A percentile compares a stretch with the other conserved stretches of the same genome.
Evolutionary conservation across 2,329 filamentous ascomycete species (phyloP).

Genomic region (Cordyceps sp.): DNA sequence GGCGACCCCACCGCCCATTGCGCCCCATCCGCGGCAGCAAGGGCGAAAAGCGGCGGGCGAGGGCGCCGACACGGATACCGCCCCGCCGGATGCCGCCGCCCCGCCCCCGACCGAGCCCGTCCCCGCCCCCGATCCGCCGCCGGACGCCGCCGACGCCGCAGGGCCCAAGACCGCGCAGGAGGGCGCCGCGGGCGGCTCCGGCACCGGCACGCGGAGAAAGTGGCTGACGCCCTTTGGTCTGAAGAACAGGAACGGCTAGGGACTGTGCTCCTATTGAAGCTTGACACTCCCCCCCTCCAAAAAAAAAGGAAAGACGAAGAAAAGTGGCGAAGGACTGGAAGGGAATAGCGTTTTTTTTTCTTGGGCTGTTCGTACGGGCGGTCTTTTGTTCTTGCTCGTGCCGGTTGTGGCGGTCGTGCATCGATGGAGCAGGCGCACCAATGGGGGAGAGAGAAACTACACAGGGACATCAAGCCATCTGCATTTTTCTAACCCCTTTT

Average conservation of each 20-base stretch:
- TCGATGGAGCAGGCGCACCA: too few species aligned
- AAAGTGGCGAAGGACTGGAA: neutral
- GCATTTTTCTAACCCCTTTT: too few species aligned
- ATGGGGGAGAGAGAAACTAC: too few species aligned
- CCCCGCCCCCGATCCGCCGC: neutral
- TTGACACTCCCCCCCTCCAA: neutral
- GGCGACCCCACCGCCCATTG: slow-evolving; percentile 39
- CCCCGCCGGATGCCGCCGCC: too few species aligned
- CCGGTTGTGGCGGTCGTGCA: too few species aligned
- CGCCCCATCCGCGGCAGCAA: slow-evolving; percentile 22
- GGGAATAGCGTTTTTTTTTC: too few species aligned
- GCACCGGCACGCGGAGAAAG: slow-evolving; percentile 15
- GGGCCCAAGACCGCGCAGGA: neutral
- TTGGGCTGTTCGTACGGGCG: too few species aligned
- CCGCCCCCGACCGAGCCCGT: neutral
- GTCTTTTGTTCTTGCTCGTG: too few species aligned
- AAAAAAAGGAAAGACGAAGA: neutral
- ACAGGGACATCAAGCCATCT: too few species aligned
- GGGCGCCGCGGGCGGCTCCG: slow-evolving; percentile 4
- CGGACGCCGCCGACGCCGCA: neutral
- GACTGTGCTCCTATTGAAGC: neutral
- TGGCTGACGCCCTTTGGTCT: slow-evolving; percentile 18
- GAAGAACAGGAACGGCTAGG: slow-evolving; percentile 7
- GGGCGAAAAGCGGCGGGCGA: too few species aligned
- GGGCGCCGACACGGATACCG: too few species aligned